Evolutionary conservation across 73 alveolate genomes (phyloP).

Genomic region (Blepharisma japonicum): DNA sequence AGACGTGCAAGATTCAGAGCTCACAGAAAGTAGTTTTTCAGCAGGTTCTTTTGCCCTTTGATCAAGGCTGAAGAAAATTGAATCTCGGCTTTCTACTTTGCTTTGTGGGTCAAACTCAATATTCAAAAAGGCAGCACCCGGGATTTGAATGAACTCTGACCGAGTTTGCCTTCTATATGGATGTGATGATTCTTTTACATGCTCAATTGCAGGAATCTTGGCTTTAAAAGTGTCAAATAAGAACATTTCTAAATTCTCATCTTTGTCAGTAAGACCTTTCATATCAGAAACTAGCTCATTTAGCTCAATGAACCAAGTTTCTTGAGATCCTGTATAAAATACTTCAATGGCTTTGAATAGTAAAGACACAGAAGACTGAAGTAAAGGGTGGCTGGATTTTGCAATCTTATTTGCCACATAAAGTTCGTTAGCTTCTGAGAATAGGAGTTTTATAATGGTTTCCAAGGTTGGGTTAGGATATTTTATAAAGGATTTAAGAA

Average conservation of each 20-base stretch:
- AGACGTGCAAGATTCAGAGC: too few species aligned
- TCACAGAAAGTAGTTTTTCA: background rate
- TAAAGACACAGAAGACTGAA: too few species aligned
- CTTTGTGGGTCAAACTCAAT: background rate
- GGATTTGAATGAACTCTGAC: background rate
- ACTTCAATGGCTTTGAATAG: too few species aligned
- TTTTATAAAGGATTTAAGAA: too few species aligned
- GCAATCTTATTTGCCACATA: too few species aligned
- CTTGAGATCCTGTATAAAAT: background rate
- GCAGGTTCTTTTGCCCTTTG: background rate
- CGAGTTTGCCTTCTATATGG: background rate
- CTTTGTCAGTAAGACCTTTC: constrained; percentile 17
- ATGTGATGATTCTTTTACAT: background rate
- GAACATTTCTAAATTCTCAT: background rate
- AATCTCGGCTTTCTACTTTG: constrained; percentile 8
- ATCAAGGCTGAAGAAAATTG: constrained; percentile 4
- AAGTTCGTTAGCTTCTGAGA: too few species aligned
- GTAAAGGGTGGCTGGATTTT: too few species aligned
- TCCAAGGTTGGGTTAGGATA: too few species aligned
- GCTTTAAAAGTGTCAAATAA: background rate
- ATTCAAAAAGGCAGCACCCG: constrained; percentile 17
- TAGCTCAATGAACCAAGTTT: constrained; percentile 3
- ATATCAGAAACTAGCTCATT: constrained; percentile 7
- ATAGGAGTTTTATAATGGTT: too few species aligned
- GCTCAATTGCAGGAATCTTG: background rate